These are phyloP conservation scores for Fistulinella staudtii DNA, from an alignment of 1,284 basidiomycete genomes.

Conservation along the genomic window DNA sequence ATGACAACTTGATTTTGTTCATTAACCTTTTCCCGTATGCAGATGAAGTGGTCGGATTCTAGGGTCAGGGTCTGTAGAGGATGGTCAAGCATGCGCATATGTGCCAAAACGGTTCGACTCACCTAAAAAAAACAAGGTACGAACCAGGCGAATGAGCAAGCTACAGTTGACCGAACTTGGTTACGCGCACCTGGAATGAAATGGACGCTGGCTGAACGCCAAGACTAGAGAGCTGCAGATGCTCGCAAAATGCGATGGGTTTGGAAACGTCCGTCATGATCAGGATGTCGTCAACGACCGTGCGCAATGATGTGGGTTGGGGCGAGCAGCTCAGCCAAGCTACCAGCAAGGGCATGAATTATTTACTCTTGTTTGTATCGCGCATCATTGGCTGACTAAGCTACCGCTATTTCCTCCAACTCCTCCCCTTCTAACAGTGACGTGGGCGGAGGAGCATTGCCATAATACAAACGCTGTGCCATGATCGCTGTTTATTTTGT, in stretches of 20 bases:
- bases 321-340: slow-evolving; percentile 9
- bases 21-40: slow-evolving; percentile 84
- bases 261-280: slow-evolving; percentile 51
- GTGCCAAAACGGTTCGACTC: slow-evolving; percentile 4
- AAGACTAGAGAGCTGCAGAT: slow-evolving; percentile 91
- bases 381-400: slow-evolving; percentile 35
- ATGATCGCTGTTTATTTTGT: slow-evolving; percentile 54
- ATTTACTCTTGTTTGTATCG: slow-evolving; percentile 35
- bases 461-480: slow-evolving; percentile 66
- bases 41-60: slow-evolving; percentile 97
- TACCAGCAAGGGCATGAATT: slow-evolving; percentile 16
- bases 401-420: no score
- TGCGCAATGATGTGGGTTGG: slow-evolving; percentile 22
- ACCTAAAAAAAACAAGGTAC: slow-evolving; percentile 19
- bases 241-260: slow-evolving; percentile 81
- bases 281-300: slow-evolving; percentile 18
- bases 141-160: slow-evolving; percentile 25
- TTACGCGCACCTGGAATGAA: slow-evolving; percentile 81
- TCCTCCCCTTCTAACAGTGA: slow-evolving; percentile 59
- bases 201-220: slow-evolving; percentile 96
- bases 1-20: slow-evolving; percentile 97
- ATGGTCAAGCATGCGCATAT: slow-evolving; percentile 9
- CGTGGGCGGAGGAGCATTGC: slow-evolving; percentile 53
- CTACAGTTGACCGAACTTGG: slow-evolving; percentile 31
- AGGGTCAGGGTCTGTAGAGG: slow-evolving; percentile 74